Conservation (phyloP, 495 filamentous ascomycete genomes). For the Copromyces sp. region DNA sequence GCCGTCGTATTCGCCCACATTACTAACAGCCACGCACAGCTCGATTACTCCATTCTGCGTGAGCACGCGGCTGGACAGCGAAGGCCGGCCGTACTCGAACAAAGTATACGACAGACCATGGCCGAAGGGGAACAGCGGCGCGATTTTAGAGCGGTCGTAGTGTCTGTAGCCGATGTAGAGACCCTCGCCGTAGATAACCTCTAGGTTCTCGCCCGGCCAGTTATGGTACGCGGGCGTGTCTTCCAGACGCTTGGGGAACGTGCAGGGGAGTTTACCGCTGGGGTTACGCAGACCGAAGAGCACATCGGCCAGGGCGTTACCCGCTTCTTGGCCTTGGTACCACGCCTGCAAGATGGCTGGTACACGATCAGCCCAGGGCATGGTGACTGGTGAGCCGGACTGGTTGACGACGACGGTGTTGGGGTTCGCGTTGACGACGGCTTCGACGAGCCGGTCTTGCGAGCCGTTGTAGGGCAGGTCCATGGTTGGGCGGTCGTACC, state of each 20-base stretch:
- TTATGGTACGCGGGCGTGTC: constrained; percentile 79
- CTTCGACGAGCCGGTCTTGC: constrained; percentile 64
- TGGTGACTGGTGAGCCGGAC: constrained; percentile 72
- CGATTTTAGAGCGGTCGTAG: constrained; percentile 60
- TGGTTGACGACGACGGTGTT: constrained; percentile 71
- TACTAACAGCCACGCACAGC: constrained; percentile 54
- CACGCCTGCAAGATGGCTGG: constrained; percentile 65
- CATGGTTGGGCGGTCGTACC: constrained; percentile 76
- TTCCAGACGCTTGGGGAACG: constrained; percentile 60
- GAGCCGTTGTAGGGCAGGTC: constrained; percentile 60
- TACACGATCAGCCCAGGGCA: constrained; percentile 67
- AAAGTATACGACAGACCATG: constrained; percentile 76
- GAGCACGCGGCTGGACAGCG: constrained; percentile 38
- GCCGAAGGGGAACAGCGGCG: constrained; percentile 68
- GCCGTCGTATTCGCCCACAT: constrained; percentile 54
- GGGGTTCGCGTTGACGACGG: constrained; percentile 60
- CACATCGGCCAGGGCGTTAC: constrained; percentile 76
- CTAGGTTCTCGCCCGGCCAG: constrained; percentile 70
- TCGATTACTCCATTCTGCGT: constrained; percentile 45
- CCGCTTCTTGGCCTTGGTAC: constrained; percentile 83
- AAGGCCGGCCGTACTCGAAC: constrained; percentile 58
- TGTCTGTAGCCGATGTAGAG: constrained; percentile 76
- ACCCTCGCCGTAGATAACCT: constrained; percentile 75
- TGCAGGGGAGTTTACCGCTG: constrained; percentile 73
- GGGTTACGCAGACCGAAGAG: constrained; percentile 78